Percentiles rank a stretch among this genome's conserved stretches.
phyloP scores from a whole-genome alignment of 192 early-diverging fungal species.

The Diversispora epigaea region DNA sequence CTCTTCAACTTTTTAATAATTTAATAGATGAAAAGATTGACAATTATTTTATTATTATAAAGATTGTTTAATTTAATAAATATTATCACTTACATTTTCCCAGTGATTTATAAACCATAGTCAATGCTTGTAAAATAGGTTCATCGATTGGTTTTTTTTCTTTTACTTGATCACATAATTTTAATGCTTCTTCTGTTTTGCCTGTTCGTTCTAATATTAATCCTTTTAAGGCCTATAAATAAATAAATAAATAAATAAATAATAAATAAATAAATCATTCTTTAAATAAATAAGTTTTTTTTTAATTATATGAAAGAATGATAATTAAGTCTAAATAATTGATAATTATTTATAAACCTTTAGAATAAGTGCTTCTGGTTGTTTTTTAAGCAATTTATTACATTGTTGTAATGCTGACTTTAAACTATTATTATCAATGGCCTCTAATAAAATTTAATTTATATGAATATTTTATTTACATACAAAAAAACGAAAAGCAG shows the following conservation, averaged over 20 bases:
- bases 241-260: neutral
- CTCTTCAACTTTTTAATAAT: conserved; percentile 59
- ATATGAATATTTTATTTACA: neutral
- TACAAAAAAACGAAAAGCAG: neutral
- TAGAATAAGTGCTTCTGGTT: conserved; percentile 57
- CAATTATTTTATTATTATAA: neutral
- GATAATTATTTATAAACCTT: conserved; percentile 53
- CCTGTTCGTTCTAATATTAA: conserved; percentile 66
- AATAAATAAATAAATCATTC: neutral
- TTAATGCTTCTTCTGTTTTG: conserved; percentile 59
- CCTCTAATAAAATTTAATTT: conserved; percentile 41
- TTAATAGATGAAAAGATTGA: neutral
- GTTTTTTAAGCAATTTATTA: conserved; percentile 73
- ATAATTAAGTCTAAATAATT: neutral
- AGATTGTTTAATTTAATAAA: neutral
- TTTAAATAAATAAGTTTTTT: neutral
- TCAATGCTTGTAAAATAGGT: conserved; percentile 58
- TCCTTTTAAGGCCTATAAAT: conserved; percentile 70
- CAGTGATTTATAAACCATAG: conserved; percentile 55
- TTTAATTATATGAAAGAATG: neutral
- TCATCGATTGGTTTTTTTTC: conserved; percentile 60
- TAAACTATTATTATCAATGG: conserved; percentile 64
- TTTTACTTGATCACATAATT: conserved; percentile 64
- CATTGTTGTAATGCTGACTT: conserved; percentile 61
- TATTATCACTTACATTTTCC: conserved; percentile 46